Conservation (phyloP, 495 filamentous ascomycete species). For the Trichoderma virens region DNA sequence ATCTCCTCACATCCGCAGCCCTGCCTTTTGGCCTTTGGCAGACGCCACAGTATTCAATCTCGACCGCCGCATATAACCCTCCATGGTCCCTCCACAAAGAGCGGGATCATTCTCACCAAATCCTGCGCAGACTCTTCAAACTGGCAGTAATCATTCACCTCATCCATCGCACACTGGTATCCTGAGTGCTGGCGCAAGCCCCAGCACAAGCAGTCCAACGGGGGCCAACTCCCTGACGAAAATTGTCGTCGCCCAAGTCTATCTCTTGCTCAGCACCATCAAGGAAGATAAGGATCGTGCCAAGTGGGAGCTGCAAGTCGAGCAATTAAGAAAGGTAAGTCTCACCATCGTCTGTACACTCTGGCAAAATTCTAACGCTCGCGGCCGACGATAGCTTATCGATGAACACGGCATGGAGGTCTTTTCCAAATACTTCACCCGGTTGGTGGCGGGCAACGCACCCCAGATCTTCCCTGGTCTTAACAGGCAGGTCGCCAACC, state of each 20-base stretch:
- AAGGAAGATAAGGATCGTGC: conserved; percentile 84
- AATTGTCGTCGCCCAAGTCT: conserved; percentile 91
- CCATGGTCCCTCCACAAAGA: conserved; percentile 35
- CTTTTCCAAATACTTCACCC: conserved; percentile 84
- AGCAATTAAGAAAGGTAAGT: conserved; percentile 82
- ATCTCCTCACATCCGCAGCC: not conserved
- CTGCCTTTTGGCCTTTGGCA: not conserved
- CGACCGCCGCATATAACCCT: conserved; percentile 6
- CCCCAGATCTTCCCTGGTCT: conserved; percentile 73
- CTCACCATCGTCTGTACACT: not conserved
- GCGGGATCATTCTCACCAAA: conserved; percentile 49
- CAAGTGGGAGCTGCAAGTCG: conserved; percentile 90
- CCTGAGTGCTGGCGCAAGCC: conserved; percentile 49
- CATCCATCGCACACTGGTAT: conserved; percentile 46
- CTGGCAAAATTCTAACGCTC: not conserved
- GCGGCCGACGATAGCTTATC: conserved; percentile 53
- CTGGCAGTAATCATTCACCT: conserved; percentile 40
- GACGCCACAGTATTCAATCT: not conserved
- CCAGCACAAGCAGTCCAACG: conserved; percentile 61
- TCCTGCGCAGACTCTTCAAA: conserved; percentile 42
- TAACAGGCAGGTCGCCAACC: conserved; percentile 61
- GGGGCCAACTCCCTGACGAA: conserved; percentile 60
- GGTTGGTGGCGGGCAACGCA: conserved; percentile 77
- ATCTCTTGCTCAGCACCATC: conserved; percentile 84
- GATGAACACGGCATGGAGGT: conserved; percentile 97